Conservation (phyloP, 345 rosid genomes). For the Eucalyptus urophylla region DNA sequence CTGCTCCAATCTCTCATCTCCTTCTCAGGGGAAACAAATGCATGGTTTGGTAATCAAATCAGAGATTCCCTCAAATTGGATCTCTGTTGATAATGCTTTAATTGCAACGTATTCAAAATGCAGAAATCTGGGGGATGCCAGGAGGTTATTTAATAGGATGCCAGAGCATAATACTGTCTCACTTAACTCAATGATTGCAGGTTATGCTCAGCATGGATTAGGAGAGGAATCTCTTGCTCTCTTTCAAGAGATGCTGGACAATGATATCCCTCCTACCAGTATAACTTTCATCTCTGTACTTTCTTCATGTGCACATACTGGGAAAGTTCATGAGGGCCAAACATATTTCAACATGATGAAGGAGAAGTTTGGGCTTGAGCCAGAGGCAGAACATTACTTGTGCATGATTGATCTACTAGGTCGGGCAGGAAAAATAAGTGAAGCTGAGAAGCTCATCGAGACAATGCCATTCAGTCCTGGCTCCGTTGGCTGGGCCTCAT, state of each 20-base stretch:
- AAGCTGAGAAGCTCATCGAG: conserved; percentile 68
- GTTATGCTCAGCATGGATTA: conserved; percentile 69
- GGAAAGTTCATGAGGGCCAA: conserved; percentile 56
- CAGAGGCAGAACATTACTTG: conserved; percentile 81
- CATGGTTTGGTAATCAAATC: conserved; percentile 66
- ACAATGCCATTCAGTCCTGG: conserved; percentile 65
- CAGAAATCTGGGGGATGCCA: conserved; percentile 63
- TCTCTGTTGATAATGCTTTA: conserved; percentile 63
- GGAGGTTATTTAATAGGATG: conserved; percentile 63
- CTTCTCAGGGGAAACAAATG: conserved; percentile 72
- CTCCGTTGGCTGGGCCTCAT: conserved; percentile 60
- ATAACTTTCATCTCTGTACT: conserved; percentile 81
- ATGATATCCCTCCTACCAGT: conserved; percentile 37
- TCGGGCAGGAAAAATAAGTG: conserved; percentile 66
- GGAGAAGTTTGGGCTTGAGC: conserved; percentile 52
- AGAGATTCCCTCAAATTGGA: conserved; percentile 46
- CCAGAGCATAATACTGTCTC: conserved; percentile 50
- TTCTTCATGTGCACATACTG: conserved; percentile 80
- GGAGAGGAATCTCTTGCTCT: conserved; percentile 45
- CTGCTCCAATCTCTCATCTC: conserved; percentile 65
- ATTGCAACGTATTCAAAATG: conserved; percentile 66
- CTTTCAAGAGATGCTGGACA: conserved; percentile 54
- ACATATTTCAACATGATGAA: conserved; percentile 58
- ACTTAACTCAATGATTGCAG: conserved; percentile 69
- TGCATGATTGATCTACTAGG: conserved; percentile 88